phyloP scores from a whole-genome alignment of 2,329 filamentous ascomycete species.

The Didymella glomerata region DNA sequence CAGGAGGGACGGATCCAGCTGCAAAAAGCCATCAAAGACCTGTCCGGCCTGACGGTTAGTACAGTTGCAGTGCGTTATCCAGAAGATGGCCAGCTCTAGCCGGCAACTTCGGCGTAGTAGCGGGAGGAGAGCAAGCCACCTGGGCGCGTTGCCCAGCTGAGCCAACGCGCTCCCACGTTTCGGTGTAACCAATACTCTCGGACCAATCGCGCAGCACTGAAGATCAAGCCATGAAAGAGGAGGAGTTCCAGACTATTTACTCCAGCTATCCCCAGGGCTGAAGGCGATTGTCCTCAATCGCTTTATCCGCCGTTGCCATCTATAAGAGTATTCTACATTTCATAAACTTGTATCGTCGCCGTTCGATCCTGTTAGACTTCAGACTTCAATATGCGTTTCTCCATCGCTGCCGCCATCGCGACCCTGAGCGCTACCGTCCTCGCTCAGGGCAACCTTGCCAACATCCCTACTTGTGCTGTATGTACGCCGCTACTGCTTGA shows the following conservation, averaged over 20 bases:
- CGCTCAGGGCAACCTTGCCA: constrained; percentile 34
- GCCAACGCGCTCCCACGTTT: constrained; percentile 6
- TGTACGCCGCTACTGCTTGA: constrained; percentile 4
- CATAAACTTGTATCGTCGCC: not conserved
- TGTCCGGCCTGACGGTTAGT: not conserved
- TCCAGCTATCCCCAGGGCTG: constrained; percentile 9
- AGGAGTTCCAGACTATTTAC: constrained; percentile 14
- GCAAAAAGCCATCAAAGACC: not conserved
- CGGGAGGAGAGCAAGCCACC: constrained; percentile 12
- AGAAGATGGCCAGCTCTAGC: not conserved
- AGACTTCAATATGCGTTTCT: constrained; percentile 38
- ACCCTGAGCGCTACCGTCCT: constrained; percentile 36
- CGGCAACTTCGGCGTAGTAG: constrained; percentile 9
- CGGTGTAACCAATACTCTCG: constrained; percentile 11
- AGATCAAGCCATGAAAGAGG: constrained; percentile 4
- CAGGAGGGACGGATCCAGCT: not conserved
- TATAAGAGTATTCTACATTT: not conserved
- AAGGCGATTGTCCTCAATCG: not conserved
- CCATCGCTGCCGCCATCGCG: constrained; percentile 34
- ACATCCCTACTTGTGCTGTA: constrained; percentile 43
- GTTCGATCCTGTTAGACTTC: not conserved
- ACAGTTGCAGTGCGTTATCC: not conserved
- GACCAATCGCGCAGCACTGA: constrained; percentile 11
- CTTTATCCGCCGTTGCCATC: not conserved
- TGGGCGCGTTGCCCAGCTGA: constrained; percentile 2